phyloP scores from a whole-genome alignment of 352 stramenopile species.

The Phytopythium oedochilum region DNA sequence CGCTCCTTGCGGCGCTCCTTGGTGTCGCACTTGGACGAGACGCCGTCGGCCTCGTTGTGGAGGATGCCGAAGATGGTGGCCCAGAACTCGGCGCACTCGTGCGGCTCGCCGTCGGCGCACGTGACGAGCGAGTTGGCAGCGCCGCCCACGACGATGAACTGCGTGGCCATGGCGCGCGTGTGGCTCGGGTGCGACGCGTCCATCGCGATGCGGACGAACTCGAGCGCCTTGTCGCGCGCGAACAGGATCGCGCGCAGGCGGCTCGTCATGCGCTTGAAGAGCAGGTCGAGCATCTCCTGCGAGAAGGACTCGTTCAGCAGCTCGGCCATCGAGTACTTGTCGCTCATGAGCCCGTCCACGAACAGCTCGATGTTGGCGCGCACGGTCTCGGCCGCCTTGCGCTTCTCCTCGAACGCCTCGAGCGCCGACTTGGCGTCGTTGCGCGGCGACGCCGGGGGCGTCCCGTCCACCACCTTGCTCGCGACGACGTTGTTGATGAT shows the following conservation, averaged over 20 bases:
- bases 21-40: conserved; percentile 31
- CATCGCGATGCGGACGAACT: conserved; percentile 67
- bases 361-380: conserved; percentile 79
- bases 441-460: conserved; percentile 27
- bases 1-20: conserved; percentile 34
- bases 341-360: conserved; percentile 74
- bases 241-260: conserved; percentile 74
- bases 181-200: conserved; percentile 46
- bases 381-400: conserved; percentile 47
- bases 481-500: conserved; percentile 12
- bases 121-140: conserved; percentile 49
- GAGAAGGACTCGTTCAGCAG: conserved; percentile 81
- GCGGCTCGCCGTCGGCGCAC: conserved; percentile 34
- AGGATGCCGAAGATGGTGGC: conserved; percentile 64
- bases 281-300: conserved; percentile 79
- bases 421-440: conserved; percentile 18
- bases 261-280: conserved; percentile 85
- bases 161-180: conserved; percentile 63
- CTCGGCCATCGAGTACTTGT: conserved; percentile 49
- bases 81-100: conserved; percentile 64
- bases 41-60: conserved; percentile 49
- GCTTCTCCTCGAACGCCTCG: conserved; percentile 29
- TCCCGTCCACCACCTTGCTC: too few relatives aligned
- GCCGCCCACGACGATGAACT: conserved; percentile 71
- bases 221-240: conserved; percentile 56